Conservation (phyloP, 495 filamentous ascomycete genomes). For the Penicillium goetzii region DNA sequence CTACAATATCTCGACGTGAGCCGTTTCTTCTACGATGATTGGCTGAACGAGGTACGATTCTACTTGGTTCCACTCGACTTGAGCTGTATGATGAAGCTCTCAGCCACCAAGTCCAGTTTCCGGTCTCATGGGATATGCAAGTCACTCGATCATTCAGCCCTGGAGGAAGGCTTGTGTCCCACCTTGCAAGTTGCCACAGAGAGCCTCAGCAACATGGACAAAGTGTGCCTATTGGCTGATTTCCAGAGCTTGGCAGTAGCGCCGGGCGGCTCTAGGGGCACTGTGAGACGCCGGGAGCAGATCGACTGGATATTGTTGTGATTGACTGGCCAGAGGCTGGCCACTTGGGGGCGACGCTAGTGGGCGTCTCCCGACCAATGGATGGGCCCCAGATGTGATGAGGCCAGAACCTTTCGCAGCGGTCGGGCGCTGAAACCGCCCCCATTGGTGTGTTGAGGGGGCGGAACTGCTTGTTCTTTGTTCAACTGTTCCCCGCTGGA, state of each 20-base stretch:
- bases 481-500: neutral
- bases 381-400: conserved; percentile 29
- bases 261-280: conserved; percentile 31
- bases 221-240: conserved; percentile 17
- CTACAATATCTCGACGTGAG: neutral
- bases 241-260: conserved; percentile 24
- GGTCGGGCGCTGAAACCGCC: conserved; percentile 2
- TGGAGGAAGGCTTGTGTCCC: neutral
- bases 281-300: conserved; percentile 26
- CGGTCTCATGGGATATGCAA: neutral
- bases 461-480: neutral
- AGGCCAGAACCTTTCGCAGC: conserved; percentile 12
- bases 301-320: neutral
- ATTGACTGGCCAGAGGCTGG: conserved; percentile 8
- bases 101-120: conserved; percentile 7
- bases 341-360: conserved; percentile 23
- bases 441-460: conserved; percentile 1
- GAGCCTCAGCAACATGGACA: conserved; percentile 4
- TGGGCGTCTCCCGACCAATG: conserved; percentile 25
- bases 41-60: neutral
- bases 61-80: neutral
- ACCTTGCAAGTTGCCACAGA: neutral
- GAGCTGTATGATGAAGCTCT: neutral
- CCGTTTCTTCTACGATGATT: neutral
- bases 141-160: conserved; percentile 7